Percentiles rank a stretch among this genome's conserved stretches.
Conservation (phyloP, 164 flowering plant species). For the Santalum album region DNA sequence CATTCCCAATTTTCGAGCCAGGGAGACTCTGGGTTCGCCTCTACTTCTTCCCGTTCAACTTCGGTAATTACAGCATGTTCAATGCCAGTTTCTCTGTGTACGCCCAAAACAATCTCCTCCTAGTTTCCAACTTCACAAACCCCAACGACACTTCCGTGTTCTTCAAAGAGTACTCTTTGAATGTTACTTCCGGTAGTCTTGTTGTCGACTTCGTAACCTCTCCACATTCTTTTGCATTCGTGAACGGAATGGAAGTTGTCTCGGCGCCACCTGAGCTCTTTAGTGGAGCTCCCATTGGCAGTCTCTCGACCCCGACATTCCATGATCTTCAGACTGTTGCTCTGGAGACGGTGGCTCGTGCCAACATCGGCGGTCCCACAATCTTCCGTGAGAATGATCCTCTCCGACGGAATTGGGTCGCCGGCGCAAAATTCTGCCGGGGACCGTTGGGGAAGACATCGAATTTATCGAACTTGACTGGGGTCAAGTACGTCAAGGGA, state of each 20-base stretch:
- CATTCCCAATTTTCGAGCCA: neutral
- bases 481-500: neutral
- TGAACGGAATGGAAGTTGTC: constrained; percentile 74
- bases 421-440: constrained; percentile 31
- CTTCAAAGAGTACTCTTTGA: constrained; percentile 59
- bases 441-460: no score
- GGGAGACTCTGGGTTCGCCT: neutral
- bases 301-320: constrained; percentile 15
- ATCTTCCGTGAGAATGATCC: constrained; percentile 53
- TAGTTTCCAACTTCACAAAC: constrained; percentile 25
- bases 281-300: constrained; percentile 26
- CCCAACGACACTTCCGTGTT: constrained; percentile 9
- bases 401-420: constrained; percentile 67
- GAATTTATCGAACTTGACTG: no score
- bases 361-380: constrained; percentile 75
- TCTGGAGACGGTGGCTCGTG: constrained; percentile 52
- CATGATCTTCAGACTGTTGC: constrained; percentile 34
- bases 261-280: constrained; percentile 59
- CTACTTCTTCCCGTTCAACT: neutral
- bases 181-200: constrained; percentile 34
- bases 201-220: constrained; percentile 49
- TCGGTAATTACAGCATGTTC: neutral
- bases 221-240: constrained; percentile 49
- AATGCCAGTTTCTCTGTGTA: neutral
- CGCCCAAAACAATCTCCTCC: neutral